Conservation (phyloP, 306 rosid species). For the Acacia melanoxylon region DNA sequence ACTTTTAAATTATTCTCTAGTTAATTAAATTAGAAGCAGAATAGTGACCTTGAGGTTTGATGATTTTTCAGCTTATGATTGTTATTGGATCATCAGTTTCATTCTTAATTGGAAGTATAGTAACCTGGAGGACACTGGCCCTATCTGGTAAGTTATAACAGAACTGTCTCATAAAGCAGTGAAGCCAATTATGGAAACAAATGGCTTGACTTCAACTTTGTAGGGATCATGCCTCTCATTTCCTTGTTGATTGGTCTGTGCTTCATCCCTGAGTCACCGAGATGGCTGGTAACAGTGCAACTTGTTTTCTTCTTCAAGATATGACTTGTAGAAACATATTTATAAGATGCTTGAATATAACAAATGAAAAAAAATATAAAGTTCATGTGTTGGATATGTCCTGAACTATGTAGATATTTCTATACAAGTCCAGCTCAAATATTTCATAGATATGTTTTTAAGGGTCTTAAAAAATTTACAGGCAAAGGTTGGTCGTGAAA, state of each 20-base stretch:
- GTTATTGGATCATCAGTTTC: slow-evolving; percentile 64
- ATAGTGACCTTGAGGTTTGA: slow-evolving; percentile 22
- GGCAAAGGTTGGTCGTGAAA: slow-evolving; percentile 70
- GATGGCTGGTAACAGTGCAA: slow-evolving; percentile 72
- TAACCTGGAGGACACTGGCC: slow-evolving; percentile 66
- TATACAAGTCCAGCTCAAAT: not conserved
- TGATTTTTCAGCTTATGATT: slow-evolving; percentile 58
- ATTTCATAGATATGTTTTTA: not conserved
- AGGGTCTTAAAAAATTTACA: slow-evolving; percentile 20
- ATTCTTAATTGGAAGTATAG: slow-evolving; percentile 61
- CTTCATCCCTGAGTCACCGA: slow-evolving; percentile 87
- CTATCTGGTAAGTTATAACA: slow-evolving; percentile 47
- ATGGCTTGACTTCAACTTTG: slow-evolving; percentile 30
- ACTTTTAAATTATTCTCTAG: not conserved
- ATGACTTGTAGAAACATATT: not conserved
- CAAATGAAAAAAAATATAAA: not conserved
- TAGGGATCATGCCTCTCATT: slow-evolving; percentile 71
- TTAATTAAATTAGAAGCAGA: not conserved
- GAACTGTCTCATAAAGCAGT: not conserved
- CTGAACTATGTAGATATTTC: not conserved
- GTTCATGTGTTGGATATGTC: not conserved
- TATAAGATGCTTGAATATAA: not conserved
- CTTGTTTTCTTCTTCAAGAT: slow-evolving; percentile 11
- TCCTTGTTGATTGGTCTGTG: slow-evolving; percentile 62
- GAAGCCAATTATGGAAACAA: not conserved